Percentiles rank a stretch among this genome's conserved stretches.
These are phyloP conservation scores for Xylaria polymorpha DNA, from an alignment of 2,329 filamentous ascomycete species.

Conservation along the genomic window DNA sequence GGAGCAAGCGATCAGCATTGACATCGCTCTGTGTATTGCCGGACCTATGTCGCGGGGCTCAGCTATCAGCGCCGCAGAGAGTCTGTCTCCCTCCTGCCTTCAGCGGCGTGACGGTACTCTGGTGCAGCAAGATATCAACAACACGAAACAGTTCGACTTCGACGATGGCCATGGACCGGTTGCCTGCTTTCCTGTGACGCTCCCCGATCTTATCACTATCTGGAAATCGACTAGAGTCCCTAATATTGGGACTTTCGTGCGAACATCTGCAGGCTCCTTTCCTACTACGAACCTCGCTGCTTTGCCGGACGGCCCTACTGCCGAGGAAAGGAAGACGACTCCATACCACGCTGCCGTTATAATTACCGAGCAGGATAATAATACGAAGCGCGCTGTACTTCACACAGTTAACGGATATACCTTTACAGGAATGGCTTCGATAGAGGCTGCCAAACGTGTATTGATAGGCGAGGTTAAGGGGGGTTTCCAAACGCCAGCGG, in stretches of 20 bases:
- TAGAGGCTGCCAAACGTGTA: conserved; percentile 36
- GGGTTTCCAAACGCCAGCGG: conserved; percentile 41
- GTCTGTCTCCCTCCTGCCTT: conserved; percentile 17
- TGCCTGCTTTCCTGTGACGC: conserved; percentile 36
- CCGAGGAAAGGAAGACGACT: conserved; percentile 32
- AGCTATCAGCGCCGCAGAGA: conserved; percentile 30
- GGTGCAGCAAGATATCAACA: neutral
- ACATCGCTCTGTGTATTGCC: conserved; percentile 39
- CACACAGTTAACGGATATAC: conserved; percentile 44
- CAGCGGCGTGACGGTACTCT: conserved; percentile 11
- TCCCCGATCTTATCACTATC: conserved; percentile 44
- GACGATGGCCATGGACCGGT: conserved; percentile 39
- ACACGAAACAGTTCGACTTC: conserved; percentile 38
- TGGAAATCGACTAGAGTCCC: conserved; percentile 34
- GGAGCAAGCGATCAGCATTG: conserved; percentile 30
- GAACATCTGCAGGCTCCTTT: conserved; percentile 24
- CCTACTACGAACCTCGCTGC: conserved; percentile 15
- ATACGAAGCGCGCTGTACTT: conserved; percentile 27
- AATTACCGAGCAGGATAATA: conserved; percentile 26
- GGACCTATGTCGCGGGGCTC: conserved; percentile 42
- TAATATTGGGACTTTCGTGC: conserved; percentile 38
- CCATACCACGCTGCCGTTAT: conserved; percentile 41
- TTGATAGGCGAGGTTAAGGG: conserved; percentile 30
- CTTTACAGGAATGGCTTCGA: conserved; percentile 39
- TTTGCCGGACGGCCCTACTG: conserved; percentile 39